Base-by-base conservation (phyloP, 768 basidiomycete species). In the Russula dissimulans region DNA sequence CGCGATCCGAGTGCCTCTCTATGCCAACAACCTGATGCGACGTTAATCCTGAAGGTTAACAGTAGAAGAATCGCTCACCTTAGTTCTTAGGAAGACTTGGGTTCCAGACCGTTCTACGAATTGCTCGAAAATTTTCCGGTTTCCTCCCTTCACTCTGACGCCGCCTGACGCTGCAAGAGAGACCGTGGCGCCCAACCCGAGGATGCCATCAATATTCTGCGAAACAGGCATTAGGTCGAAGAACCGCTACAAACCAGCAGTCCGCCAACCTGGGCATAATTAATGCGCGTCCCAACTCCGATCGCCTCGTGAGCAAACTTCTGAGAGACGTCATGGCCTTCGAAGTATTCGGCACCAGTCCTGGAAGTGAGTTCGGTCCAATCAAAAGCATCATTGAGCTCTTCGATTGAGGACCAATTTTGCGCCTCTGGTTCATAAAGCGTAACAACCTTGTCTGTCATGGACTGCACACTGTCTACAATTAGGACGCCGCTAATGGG, bases 101-200 rank as follows among this genome's bases (percentile, higher is more conserved):
- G 95, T 91, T 10, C 77, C 76, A 3, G 90, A 89, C 10, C 74
- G 75, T 15, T 82, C 76, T 54, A 95, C 68, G 73, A 98, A 95
- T 53, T 83, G 73, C 64, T 91, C 86, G 66, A 97, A 97, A 39
- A 97, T 79, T 66, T 81, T 82, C 71, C 79, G 87, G 71, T 97
- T 95, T 5, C 95, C 95, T 7, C 89, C 86, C 61, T 77, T 71
- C 47, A 95, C 81, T 12, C 79, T 77, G 3, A 75, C 73, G 0
- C 90, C 91, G 14, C 85, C 84, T 0, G 68, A 71, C 3, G 92
- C 79, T 3, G 91, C 89, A 75, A 97, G 78, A 8, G 85, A 85
- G 53, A 78, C 78, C 12, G 81, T 71, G 6, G 86, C 90, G 57
- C 81, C 91, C 32, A 97, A 72, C 0, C 83, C 91, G 68, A 95